Base-by-base conservation (phyloP, 148 eudicot genomes). In the Beta vulgaris region DNA sequence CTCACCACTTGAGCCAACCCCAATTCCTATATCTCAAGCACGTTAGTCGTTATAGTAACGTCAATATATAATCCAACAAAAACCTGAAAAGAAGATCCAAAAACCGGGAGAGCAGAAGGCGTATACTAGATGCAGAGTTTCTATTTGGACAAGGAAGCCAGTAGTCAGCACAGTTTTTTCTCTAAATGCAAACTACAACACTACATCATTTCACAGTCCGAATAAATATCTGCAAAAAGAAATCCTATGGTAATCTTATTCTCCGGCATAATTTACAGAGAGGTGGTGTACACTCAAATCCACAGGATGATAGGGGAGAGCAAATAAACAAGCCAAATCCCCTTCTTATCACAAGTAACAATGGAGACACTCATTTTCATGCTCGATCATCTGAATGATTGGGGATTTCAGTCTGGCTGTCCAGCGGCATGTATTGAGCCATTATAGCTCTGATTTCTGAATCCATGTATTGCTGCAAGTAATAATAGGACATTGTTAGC, bases 391-490 rank as follows among this genome's bases (percentile, higher is more conserved):
- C 90, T 28, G 75, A 80, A 76, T 94, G 98, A 75, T 87, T 85
- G 7, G 77, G 77, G 25, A 90, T 80, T 76, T 90, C 97, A 14
- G 72, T 78, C 81, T 94, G 98, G 85, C 93, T 90, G 84, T 93
- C 97, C 80, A 91, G 82, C 31, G 98, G 97, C 95, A 91, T 91
- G 86, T 90, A 91, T 65, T 90, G 98, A 40, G 98, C 89, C 97
- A 94, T 90, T 70, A 94, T 91, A 67, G 98, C 98, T 73, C 95
- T 88, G 77, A 94, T 94, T 85, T 94, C 98, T 28, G 97, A 91
- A 76, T 91, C 98, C 98, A 94, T 94, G 82, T 94, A 94, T 23
- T 91, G 84, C 95, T 90, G 90, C 76, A 58, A 43, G 21, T 4
- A 28, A 43, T 19, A 43, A 57, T 29, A 29, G 61, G 60, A 4